Evolutionary conservation across 768 basidiomycete species (phyloP), one percentile per base, ranked within the genome.

Genomic region (Russula ochroleuca): DNA sequence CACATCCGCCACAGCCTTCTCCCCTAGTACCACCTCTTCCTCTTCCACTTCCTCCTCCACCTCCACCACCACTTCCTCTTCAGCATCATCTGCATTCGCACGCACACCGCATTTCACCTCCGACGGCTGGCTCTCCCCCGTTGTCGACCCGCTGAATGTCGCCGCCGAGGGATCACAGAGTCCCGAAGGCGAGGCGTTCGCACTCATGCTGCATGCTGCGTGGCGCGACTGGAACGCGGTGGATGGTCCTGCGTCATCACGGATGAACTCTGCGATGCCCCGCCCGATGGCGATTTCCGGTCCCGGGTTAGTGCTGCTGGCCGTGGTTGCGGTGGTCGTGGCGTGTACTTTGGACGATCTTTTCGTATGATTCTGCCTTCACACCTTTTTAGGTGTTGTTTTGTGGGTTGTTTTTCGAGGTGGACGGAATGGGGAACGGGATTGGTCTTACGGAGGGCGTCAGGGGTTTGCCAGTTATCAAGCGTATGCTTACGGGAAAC

Each of bases 121-220:
- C 10, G 75, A 84, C 43, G 86, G 89, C 3, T 89, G 87, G 85
- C 74, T 92, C 28, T 78, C 76, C 6, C 89, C 89, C 6, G 90
- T 93, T 19, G 89, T 89, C 3, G 78, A 95, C 70, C 92, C 93
- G 0, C 72, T 87, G 58, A 71, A 76, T 2, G 85, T 79, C 69
- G 75, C 77, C 0, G 13, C 65, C 1, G 62, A 81, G 63, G 86
- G 88, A 0, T 62, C 73, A 0, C 23, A 82, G 21, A 89, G 87
- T 63, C 82, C 92, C 2, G 93, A 95, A 72, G 85, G 80, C 0
- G 80, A 94, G 75, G 89, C 88, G 8, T 95, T 95, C 72, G 83
- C 89, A 13, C 72, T 94, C 6, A 79, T 85, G 70, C 78, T 94
- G 74, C 79, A 92, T 62, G 81, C 89, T 0, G 88, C 88, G 5